Evolutionary conservation across 2,329 filamentous ascomycete species (phyloP), one percentile per base, ranked within the genome.

Genomic region (Dactylellina drechsleri): DNA sequence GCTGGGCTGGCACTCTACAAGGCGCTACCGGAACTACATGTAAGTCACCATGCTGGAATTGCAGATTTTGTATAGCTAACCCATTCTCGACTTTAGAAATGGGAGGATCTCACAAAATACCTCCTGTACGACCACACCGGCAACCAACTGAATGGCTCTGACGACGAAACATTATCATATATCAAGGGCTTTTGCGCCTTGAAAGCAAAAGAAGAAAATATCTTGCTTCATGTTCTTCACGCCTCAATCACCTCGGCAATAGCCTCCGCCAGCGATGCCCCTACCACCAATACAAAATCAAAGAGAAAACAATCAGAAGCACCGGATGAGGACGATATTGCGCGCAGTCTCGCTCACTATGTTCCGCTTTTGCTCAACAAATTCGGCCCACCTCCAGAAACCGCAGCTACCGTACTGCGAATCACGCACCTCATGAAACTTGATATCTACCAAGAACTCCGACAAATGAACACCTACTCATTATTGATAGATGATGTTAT

Each of bases 321-420:
- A 0, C 70, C 70, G 23, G 74, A 78, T 43, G 77, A 78, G 16
- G 78, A 79, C 26, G 67, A 76, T 12, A 78, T 79, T 26, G 79
- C 78, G 2, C 76, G 78, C 13, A 77, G 73, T n/a, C 85, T 99
- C 43, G 92, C 92, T 7, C 85, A 87, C 43, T 85, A 91, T 13
- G 94, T 98, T 64, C 95, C 95, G 0, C 89, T 88, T 77, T 87
- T 99, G 1, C 84, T 99, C 60, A 97, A 91, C 82, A 98, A 97
- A 80, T 99, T 93, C 79, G 94, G 95, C 4, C 92, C 93, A n/a
- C 87, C 91, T 28, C 91, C 95, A 15, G 89, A 91, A 79, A 93
- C 94, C 23, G 93, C 93, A 1, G 91, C 92, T 8, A 88, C 91
- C 23, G 93, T 97, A 53, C 85, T 99, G 23, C 89, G 92, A 36